Evolutionary conservation across 2,329 filamentous ascomycete species (phyloP).

Genomic region (Teratosphaeria gauchensis): DNA sequence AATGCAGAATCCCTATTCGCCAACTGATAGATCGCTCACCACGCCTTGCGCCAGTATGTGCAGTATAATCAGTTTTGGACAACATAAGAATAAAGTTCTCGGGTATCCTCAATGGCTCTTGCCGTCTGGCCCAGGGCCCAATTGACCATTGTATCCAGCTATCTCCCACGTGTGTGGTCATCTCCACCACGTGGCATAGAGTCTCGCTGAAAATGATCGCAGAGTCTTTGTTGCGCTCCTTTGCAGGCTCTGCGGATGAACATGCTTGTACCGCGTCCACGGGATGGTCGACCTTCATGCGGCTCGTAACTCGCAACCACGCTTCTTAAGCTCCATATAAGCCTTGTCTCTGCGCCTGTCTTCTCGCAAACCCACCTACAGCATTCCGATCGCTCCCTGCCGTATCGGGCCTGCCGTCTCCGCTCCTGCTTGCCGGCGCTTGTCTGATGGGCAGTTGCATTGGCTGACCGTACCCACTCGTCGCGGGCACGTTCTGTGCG

Average conservation of each 20-base stretch:
- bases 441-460: slow-evolving; percentile 39
- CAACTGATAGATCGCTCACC: neutral
- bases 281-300: neutral
- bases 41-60: neutral
- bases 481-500: slow-evolving; percentile 20
- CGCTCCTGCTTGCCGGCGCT: slow-evolving; percentile 18
- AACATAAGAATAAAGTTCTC: neutral
- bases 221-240: neutral
- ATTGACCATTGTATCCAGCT: too few relatives aligned
- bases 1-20: neutral
- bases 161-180: too few relatives aligned
- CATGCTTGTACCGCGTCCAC: neutral
- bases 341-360: neutral
- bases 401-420: slow-evolving; percentile 16
- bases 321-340: neutral
- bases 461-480: slow-evolving; percentile 15
- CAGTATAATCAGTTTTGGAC: neutral
- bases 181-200: too few relatives aligned
- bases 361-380: slow-evolving; percentile 1
- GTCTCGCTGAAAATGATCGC: neutral
- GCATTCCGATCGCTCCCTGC: slow-evolving; percentile 19
- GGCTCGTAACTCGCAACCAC: neutral
- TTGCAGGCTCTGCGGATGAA: neutral
- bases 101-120: neutral
- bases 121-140: too few relatives aligned